Evolutionary conservation across 768 basidiomycete species (phyloP).

Genomic region (Kondoa subrosea): DNA sequence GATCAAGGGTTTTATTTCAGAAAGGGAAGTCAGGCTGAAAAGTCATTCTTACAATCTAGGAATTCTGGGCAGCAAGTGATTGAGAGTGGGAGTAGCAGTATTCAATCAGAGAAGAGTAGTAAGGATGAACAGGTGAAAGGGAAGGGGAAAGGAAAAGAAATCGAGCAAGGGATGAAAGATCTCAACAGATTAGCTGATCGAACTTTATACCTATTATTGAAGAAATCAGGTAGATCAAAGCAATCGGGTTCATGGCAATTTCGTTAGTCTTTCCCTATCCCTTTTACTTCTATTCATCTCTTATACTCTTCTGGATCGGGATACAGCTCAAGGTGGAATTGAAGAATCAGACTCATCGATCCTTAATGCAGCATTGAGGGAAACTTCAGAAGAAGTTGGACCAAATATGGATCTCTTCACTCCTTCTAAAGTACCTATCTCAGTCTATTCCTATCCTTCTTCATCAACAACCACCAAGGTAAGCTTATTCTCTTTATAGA

Average conservation of each 20-base stretch:
- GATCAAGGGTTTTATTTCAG: conserved; percentile 25
- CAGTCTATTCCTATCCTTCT: conserved; percentile 46
- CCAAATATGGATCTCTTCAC: conserved; percentile 81
- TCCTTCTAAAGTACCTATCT: conserved; percentile 75
- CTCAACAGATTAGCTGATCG: conserved; percentile 67
- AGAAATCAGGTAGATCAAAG: conserved; percentile 34
- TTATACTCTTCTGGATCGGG: neutral
- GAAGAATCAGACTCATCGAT: conserved; percentile 19
- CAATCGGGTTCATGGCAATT: conserved; percentile 47
- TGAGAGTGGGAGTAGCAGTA: conserved; percentile 33
- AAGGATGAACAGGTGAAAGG: conserved; percentile 28
- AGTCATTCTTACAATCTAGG: conserved; percentile 28
- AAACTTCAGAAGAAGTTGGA: conserved; percentile 56
- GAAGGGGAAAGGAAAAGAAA: conserved; percentile 33
- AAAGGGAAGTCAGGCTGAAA: conserved; percentile 29
- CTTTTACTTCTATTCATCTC: neutral
- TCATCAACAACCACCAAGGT: conserved; percentile 22
- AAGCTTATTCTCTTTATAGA: neutral
- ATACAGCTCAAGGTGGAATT: conserved; percentile 26
- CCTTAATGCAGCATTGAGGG: conserved; percentile 52
- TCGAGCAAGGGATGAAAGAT: conserved; percentile 47
- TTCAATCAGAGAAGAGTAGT: conserved; percentile 41
- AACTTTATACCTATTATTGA: conserved; percentile 73
- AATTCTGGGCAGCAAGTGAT: conserved; percentile 24
- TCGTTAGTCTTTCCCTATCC: conserved; percentile 20